phyloP scores from a whole-genome alignment of 202 grass and related monocot species.

The Setaria viridis region DNA sequence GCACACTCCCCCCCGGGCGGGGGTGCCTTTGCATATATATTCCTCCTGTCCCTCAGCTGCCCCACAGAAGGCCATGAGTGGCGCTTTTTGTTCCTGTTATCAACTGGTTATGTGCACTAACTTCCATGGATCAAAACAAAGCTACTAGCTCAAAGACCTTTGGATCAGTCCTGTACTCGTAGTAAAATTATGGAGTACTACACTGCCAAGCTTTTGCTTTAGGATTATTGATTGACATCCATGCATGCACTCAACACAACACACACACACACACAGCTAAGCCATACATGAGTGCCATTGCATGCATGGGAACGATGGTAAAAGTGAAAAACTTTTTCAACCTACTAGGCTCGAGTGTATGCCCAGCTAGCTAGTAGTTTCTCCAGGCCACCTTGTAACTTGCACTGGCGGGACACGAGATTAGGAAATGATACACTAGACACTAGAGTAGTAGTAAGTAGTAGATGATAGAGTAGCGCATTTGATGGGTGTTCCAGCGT shows the following conservation, averaged over 20 bases:
- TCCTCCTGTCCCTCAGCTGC: conserved; percentile 46
- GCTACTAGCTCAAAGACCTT: not conserved
- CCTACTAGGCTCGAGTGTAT: not conserved
- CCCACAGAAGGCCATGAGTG: conserved; percentile 40
- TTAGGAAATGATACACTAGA: conserved; percentile 39
- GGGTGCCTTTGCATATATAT: conserved; percentile 44
- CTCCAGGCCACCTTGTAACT: not conserved
- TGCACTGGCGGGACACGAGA: not conserved
- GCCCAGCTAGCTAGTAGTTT: not conserved
- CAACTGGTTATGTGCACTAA: conserved; percentile 33
- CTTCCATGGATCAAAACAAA: conserved; percentile 31
- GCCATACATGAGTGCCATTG: not conserved
- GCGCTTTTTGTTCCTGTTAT: conserved; percentile 53
- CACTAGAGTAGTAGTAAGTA: not conserved
- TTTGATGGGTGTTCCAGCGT: not conserved
- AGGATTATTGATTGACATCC: not conserved
- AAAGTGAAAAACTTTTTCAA: conserved; percentile 27
- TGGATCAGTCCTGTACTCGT: not conserved
- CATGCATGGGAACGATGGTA: not conserved
- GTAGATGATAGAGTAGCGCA: not conserved
- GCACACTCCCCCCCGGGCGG: not conserved
- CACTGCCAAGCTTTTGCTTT: not conserved
- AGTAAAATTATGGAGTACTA: not conserved
- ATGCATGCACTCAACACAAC: not conserved
- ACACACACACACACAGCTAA: not conserved